phyloP scores from a whole-genome alignment of 768 basidiomycete species.

The Clathrus columnatus region DNA sequence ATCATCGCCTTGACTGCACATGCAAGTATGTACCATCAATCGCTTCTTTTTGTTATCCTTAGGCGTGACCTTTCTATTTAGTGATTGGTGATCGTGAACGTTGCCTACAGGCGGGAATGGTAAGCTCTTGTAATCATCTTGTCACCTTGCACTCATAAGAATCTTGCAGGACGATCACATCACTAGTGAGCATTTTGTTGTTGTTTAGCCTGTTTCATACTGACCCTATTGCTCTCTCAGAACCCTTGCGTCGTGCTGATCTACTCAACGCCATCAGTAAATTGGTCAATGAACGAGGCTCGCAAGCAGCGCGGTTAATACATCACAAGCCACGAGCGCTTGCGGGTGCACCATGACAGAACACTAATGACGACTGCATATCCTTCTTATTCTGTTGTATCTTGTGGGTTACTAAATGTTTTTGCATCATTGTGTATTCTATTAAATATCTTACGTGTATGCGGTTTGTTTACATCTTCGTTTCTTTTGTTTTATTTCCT shows the following conservation, averaged over 20 bases:
- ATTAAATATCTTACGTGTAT: background rate
- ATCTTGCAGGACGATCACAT: slow-evolving; percentile 56
- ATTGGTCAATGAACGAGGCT: slow-evolving; percentile 55
- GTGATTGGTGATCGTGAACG: slow-evolving; percentile 85
- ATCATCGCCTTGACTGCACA: slow-evolving; percentile 97
- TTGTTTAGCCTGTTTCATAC: background rate
- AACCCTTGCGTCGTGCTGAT: slow-evolving; percentile 72
- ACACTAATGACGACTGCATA: background rate
- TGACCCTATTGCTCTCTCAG: slow-evolving; percentile 27
- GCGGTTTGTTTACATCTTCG: background rate
- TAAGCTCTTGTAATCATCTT: background rate
- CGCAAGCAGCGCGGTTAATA: slow-evolving; percentile 9
- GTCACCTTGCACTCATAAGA: background rate
- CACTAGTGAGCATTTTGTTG: slow-evolving; percentile 47
- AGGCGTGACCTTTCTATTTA: slow-evolving; percentile 23
- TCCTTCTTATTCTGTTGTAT: background rate
- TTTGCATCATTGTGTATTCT: background rate
- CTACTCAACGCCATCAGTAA: slow-evolving; percentile 76
- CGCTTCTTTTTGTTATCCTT: background rate
- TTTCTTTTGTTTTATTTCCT: background rate
- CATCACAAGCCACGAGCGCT: slow-evolving; percentile 4
- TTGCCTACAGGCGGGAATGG: slow-evolving; percentile 68
- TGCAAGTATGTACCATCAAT: slow-evolving; percentile 68
- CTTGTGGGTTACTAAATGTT: background rate
- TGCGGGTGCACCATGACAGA: background rate